A percentile compares a stretch with the other conserved stretches of the same genome.
Conservation (phyloP, 805 yeast genomes). For the Starmerella floris region DNA sequence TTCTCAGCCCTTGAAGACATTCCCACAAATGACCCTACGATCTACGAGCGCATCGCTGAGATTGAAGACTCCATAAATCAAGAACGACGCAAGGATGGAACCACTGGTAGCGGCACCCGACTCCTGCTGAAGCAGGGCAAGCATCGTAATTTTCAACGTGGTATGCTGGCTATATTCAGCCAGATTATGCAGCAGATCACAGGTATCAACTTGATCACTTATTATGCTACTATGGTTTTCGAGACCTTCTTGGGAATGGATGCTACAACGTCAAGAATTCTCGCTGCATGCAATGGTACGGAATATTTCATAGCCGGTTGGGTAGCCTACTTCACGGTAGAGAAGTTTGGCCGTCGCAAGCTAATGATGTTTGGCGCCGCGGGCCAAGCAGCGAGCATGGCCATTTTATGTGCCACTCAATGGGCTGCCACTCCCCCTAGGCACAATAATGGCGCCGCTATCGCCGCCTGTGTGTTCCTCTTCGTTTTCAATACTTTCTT, state of each 20-base stretch:
- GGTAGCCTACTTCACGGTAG: slow-evolving; percentile 43
- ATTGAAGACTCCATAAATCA: slow-evolving; percentile 11
- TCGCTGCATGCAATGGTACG: slow-evolving; percentile 35
- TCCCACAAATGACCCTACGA: slow-evolving; percentile 6
- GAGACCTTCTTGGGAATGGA: slow-evolving; percentile 36
- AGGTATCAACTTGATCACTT: slow-evolving; percentile 46
- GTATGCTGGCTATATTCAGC: slow-evolving; percentile 31
- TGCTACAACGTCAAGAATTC: slow-evolving; percentile 32
- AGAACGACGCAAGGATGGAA: slow-evolving; percentile 8
- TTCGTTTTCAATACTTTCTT: slow-evolving; percentile 42
- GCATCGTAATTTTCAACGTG: slow-evolving; percentile 19
- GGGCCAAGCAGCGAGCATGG: slow-evolving; percentile 33
- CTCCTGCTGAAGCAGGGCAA: slow-evolving; percentile 30
- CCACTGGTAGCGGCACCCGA: slow-evolving; percentile 18
- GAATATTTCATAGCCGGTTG: slow-evolving; percentile 31
- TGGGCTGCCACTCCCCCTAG: slow-evolving; percentile 30
- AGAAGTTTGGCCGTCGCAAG: slow-evolving; percentile 40
- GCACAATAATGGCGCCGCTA: slow-evolving; percentile 32
- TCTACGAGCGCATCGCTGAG: slow-evolving; percentile 7
- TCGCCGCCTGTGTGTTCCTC: slow-evolving; percentile 51
- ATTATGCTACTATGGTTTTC: slow-evolving; percentile 45
- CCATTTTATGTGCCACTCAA: slow-evolving; percentile 22
- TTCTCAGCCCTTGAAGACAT: slow-evolving; percentile 33
- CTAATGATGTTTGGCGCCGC: slow-evolving; percentile 25
- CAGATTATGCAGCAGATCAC: slow-evolving; percentile 26